Conservation (phyloP, 768 basidiomycete species). For the Suillus clintonianus region DNA sequence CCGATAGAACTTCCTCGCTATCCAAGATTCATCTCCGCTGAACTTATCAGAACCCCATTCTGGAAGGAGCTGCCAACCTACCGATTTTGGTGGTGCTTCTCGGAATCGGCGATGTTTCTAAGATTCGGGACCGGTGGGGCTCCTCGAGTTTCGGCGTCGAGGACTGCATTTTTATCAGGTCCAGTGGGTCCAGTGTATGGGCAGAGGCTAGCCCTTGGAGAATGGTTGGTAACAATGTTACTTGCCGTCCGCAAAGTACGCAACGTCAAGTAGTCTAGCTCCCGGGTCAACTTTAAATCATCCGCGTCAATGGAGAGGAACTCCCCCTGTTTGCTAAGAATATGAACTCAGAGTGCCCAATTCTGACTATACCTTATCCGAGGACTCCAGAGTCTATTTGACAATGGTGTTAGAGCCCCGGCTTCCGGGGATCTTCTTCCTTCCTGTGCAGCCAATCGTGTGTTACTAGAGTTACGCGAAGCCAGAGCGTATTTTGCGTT, state of each 20-base stretch:
- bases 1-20: conserved; percentile 21
- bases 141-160: neutral
- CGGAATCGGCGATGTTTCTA: conserved; percentile 16
- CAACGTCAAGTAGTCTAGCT: neutral
- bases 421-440: neutral
- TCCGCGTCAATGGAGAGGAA: neutral
- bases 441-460: neutral
- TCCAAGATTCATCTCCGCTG: conserved; percentile 34
- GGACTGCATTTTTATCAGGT: neutral
- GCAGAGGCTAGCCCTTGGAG: neutral
- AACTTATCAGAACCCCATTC: conserved; percentile 14
- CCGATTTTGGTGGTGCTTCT: conserved; percentile 27
- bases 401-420: conserved; percentile 1
- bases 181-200: neutral
- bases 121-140: conserved; percentile 3
- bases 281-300: neutral
- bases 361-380: conserved; percentile 8
- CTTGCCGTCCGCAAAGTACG: neutral
- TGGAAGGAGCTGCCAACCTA: conserved; percentile 17
- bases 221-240: neutral
- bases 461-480: neutral
- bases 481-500: neutral
- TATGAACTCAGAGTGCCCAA: neutral
- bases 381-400: conserved; percentile 8
- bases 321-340: neutral